A percentile compares a stretch with the other conserved stretches of the same genome.
These are phyloP conservation scores for Ulmus americana DNA, from an alignment of 331 rosid species.

Conservation along the genomic window DNA sequence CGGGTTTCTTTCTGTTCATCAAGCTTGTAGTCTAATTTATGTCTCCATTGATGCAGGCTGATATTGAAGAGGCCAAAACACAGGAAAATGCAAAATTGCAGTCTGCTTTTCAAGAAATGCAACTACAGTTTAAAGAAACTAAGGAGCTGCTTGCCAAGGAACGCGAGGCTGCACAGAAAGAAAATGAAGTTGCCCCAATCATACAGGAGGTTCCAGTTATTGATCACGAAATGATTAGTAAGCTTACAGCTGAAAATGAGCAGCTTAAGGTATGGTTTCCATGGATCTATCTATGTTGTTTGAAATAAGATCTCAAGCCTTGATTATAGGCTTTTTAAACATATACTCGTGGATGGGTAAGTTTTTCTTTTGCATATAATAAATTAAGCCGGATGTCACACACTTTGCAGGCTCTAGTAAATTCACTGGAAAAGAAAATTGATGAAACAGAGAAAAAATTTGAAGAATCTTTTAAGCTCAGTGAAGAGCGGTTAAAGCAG, in stretches of 20 bases:
- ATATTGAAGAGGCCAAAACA: conserved; percentile 49
- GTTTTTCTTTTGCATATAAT: conserved; percentile 14
- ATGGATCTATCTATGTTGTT: conserved; percentile 2
- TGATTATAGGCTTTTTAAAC: background rate
- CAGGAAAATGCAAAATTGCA: conserved; percentile 61
- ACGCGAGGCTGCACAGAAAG: conserved; percentile 41
- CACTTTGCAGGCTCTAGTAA: conserved; percentile 56
- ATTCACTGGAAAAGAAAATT: conserved; percentile 64
- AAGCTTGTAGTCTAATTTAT: conserved; percentile 12
- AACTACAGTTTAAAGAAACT: conserved; percentile 51
- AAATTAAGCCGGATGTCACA: conserved; percentile 15
- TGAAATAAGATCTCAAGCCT: background rate
- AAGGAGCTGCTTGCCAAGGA: conserved; percentile 44
- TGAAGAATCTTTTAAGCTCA: conserved; percentile 52
- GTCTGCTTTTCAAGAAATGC: conserved; percentile 51
- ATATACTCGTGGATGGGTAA: conserved; percentile 2
- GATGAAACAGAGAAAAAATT: conserved; percentile 65
- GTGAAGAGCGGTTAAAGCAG: conserved; percentile 82
- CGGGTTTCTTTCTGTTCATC: background rate
- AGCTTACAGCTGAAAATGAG: conserved; percentile 60
- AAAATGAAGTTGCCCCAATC: conserved; percentile 33
- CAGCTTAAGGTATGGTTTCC: conserved; percentile 47
- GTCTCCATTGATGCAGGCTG: conserved; percentile 48
- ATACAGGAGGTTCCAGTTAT: conserved; percentile 38
- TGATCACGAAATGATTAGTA: conserved; percentile 44